Conservation (phyloP, 192 early-diverging fungal genomes). For the Coemansia sp. region DNA sequence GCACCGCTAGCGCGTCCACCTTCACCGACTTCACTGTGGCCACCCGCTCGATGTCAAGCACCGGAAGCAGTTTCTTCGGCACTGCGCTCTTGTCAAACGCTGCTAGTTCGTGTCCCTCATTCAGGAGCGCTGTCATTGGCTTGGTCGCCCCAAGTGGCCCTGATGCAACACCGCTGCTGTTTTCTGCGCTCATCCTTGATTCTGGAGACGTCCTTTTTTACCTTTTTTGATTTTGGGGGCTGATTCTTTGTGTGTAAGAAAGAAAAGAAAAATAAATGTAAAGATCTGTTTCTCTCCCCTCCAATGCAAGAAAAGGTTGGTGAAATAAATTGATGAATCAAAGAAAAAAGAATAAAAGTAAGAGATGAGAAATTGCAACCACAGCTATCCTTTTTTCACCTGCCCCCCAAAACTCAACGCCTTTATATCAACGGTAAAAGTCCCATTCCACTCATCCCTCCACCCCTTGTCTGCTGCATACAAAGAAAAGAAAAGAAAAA, state of each 20-base stretch:
- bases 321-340: not conserved
- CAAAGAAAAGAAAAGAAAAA: not conserved
- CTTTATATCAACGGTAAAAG: not conserved
- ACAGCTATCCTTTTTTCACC: not conserved
- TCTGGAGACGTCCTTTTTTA: constrained; percentile 2
- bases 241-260: constrained; percentile 28
- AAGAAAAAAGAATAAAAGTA: not conserved
- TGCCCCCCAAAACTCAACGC: not conserved
- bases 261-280: not conserved
- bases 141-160: constrained; percentile 29
- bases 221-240: constrained; percentile 35
- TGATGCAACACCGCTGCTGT: constrained; percentile 5
- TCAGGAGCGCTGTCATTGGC: constrained; percentile 52
- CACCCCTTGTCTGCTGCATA: not conserved
- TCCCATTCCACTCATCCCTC: not conserved
- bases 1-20: constrained; percentile 79
- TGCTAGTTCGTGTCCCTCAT: constrained; percentile 29
- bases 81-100: constrained; percentile 38
- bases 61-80: constrained; percentile 36
- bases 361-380: not conserved
- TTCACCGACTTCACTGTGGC: constrained; percentile 63
- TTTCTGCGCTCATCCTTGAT: constrained; percentile 13
- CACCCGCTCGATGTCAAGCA: constrained; percentile 63
- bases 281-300: no score
- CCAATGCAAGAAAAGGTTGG: no score